phyloP scores from a whole-genome alignment of 169 alveolate genomes.

The Cryptosporidium bovis region DNA sequence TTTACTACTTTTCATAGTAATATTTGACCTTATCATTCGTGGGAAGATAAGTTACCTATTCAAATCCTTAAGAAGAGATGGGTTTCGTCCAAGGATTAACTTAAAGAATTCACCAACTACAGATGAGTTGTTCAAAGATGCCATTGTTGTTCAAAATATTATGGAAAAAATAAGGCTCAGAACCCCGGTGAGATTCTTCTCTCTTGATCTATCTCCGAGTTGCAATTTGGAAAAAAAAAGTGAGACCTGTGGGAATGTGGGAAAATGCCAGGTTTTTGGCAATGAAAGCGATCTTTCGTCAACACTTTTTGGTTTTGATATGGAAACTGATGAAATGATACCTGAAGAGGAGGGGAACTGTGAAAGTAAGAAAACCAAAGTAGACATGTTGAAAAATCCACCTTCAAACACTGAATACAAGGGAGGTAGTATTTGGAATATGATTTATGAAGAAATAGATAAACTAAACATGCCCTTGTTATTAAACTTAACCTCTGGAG shows the following conservation, averaged over 20 bases:
- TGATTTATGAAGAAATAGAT: conserved; percentile 36
- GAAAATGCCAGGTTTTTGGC: conserved; percentile 55
- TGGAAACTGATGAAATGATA: neutral
- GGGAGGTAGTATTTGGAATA: conserved; percentile 52
- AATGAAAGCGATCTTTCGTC: conserved; percentile 64
- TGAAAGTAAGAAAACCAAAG: conserved; percentile 15
- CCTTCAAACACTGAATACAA: conserved; percentile 60
- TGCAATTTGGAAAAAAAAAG: conserved; percentile 10
- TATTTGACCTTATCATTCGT: conserved; percentile 9
- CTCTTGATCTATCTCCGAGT: conserved; percentile 33
- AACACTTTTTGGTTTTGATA: conserved; percentile 60
- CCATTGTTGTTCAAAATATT: conserved; percentile 9
- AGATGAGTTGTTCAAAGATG: conserved; percentile 56
- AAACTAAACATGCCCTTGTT: conserved; percentile 28
- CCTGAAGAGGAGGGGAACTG: neutral
- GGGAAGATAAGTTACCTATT: conserved; percentile 17
- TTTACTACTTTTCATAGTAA: conserved; percentile 1
- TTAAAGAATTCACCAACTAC: conserved; percentile 33
- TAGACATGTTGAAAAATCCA: conserved; percentile 67
- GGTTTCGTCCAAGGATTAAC: conserved; percentile 37
- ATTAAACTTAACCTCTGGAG: conserved; percentile 28
- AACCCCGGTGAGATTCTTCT: conserved; percentile 32
- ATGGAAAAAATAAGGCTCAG: conserved; percentile 24
- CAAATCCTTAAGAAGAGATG: conserved; percentile 27
- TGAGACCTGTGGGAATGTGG: conserved; percentile 21